A percentile compares a stretch with the other conserved stretches of the same genome.
Evolutionary conservation across 352 stramenopile genomes (phyloP).

Genomic region (Globisporangium iwayamae): DNA sequence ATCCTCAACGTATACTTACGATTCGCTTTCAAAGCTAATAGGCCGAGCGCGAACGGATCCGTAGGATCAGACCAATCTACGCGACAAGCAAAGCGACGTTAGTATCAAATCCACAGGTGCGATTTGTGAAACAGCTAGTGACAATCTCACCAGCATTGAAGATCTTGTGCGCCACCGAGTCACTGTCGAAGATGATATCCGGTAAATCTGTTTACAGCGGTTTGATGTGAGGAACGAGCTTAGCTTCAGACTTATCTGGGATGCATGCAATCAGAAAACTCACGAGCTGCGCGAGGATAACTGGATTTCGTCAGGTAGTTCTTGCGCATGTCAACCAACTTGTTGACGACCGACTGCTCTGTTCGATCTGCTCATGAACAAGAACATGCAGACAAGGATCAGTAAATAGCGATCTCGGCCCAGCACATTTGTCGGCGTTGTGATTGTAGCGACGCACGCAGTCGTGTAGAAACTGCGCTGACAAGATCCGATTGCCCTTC

Average conservation of each 20-base stretch:
- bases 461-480: conserved; percentile 22
- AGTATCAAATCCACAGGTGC: neutral
- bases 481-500: conserved; percentile 42
- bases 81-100: neutral
- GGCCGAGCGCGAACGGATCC: conserved; percentile 55
- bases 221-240: too few relatives aligned
- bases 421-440: neutral
- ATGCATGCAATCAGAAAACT: conserved; percentile 14
- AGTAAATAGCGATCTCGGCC: neutral
- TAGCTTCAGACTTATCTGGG: too few relatives aligned
- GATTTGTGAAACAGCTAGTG: neutral
- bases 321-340: conserved; percentile 53
- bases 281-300: conserved; percentile 44
- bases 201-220: conserved; percentile 40
- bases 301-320: conserved; percentile 40
- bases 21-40: conserved; percentile 38
- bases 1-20: conserved; percentile 23
- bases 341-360: conserved; percentile 49
- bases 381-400: neutral
- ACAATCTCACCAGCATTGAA: conserved; percentile 50
- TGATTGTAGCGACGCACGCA: conserved; percentile 16
- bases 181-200: conserved; percentile 45
- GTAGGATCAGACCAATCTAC: conserved; percentile 28
- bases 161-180: conserved; percentile 59
- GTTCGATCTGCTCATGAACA: conserved; percentile 33